These are phyloP conservation scores for Phytophthora sansomeana DNA, from an alignment of 352 stramenopile species.

Conservation along the genomic window DNA sequence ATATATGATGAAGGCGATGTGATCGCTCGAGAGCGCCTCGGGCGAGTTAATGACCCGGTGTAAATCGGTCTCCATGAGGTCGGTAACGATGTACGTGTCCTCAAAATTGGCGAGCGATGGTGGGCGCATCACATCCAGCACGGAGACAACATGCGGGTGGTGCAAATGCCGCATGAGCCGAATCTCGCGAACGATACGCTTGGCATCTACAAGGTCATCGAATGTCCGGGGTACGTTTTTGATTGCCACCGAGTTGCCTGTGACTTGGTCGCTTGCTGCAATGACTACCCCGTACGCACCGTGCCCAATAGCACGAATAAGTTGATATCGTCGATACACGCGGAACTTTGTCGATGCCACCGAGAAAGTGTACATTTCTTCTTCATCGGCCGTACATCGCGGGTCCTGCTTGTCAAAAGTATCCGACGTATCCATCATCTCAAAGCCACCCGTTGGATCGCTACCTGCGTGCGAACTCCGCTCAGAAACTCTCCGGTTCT, in stretches of 20 bases:
- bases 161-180: conserved; percentile 81
- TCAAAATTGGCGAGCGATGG: conserved; percentile 78
- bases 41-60: conserved; percentile 85
- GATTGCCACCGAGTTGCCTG: conserved; percentile 84
- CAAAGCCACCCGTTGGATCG: conserved; percentile 21
- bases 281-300: conserved; percentile 86
- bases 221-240: conserved; percentile 90
- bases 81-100: conserved; percentile 87
- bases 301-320: conserved; percentile 85
- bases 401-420: conserved; percentile 21
- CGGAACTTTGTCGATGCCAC: conserved; percentile 88
- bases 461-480: conserved; percentile 34
- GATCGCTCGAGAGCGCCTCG: conserved; percentile 71
- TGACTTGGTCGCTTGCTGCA: conserved; percentile 81
- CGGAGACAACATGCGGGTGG: conserved; percentile 77
- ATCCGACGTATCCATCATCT: conserved; percentile 30
- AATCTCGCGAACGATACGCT: conserved; percentile 88
- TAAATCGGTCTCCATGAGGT: conserved; percentile 86
- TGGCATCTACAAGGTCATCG: conserved; percentile 84
- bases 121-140: conserved; percentile 81
- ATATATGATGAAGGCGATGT: conserved; percentile 88
- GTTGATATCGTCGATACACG: conserved; percentile 84
- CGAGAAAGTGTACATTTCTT: conserved; percentile 88
- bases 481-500: conserved; percentile 48
- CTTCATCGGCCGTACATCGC: conserved; percentile 22